Evolutionary conservation across 805 yeast species (phyloP).

Genomic region (Candida fluviatilis): DNA sequence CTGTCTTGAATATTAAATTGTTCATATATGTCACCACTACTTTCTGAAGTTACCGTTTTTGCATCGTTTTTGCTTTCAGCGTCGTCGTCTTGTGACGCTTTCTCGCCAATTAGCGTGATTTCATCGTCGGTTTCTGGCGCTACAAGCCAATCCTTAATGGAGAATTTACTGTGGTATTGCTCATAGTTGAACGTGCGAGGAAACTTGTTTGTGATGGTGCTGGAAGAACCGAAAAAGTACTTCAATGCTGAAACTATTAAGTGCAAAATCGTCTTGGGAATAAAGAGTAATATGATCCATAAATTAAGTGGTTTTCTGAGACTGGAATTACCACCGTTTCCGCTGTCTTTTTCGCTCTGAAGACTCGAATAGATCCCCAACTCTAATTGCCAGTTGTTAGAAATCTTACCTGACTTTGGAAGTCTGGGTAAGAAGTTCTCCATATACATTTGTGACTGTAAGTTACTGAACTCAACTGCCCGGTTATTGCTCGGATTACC

Average conservation of each 20-base stretch:
- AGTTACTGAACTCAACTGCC: conserved; percentile 11
- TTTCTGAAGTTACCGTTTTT: neutral
- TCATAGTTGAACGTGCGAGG: conserved; percentile 26
- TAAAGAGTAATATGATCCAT: conserved; percentile 47
- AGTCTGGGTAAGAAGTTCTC: conserved; percentile 28
- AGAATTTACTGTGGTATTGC: conserved; percentile 17
- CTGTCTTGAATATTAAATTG: conserved; percentile 11
- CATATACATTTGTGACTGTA: conserved; percentile 23
- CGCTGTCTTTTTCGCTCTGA: conserved; percentile 10
- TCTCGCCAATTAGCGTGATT: neutral
- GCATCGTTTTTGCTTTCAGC: neutral
- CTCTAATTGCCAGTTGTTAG: conserved; percentile 40
- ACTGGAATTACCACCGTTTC: neutral
- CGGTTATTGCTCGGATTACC: neutral
- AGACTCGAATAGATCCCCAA: conserved; percentile 35
- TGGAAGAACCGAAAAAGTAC: conserved; percentile 18
- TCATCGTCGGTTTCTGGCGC: conserved; percentile 3
- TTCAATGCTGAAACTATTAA: conserved; percentile 34
- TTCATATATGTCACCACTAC: conserved; percentile 3
- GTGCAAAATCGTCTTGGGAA: conserved; percentile 50
- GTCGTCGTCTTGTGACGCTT: neutral
- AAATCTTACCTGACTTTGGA: conserved; percentile 37
- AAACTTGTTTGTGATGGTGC: conserved; percentile 11
- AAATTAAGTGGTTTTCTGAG: neutral
- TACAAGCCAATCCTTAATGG: conserved; percentile 6